Evolutionary conservation across 169 alveolate species (phyloP), one percentile per base, ranked within the genome.

Genomic region (Theileria annulata): DNA sequence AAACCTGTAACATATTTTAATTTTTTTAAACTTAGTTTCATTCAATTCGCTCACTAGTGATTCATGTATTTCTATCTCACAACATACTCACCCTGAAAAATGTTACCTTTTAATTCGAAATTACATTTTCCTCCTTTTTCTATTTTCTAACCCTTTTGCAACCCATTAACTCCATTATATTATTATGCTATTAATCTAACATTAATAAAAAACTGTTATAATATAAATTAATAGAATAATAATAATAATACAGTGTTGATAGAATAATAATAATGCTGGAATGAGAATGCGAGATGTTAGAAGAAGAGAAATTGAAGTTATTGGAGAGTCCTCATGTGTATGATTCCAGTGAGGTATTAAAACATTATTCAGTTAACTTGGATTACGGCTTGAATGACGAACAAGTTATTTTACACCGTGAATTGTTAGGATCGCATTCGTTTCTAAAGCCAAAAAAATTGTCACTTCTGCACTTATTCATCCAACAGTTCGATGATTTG

Each of bases 401-500:
- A 76, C 96, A 96, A 67, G 98, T 94, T 3, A 90, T 71, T 60
- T 87, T 85, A 35, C 94, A 97, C 51, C 92, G 91, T 62, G 80
- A 81, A 51, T 84, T 88, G 35, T 92, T 87, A 73, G 99, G 99
- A 2, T 87, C 87, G 31, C 95, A 97, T 76, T 92, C 94, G 70
- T 89, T 96, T 31, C 96, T 84, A 31, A 93, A 95, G 83, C 95
- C 95, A 23, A 97, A 92, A 80, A 94, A 92, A 67, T 97, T 94
- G 76, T 94, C 98, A 28, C 87, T 96, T 12, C 84, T 95, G 78
- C 94, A 92, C 48, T 90, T 96, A 76, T 95, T 98, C 42, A 75
- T 95, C 49, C 98, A 94, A 73, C 97, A 96, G 86, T 97, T 98
- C 78, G 98, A 97, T 56, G 99, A 98, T 68, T 77, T 96, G 33